These are phyloP conservation scores for Chenopodium suecicum DNA, from an alignment of 148 eudicot species.

Conservation along the genomic window DNA sequence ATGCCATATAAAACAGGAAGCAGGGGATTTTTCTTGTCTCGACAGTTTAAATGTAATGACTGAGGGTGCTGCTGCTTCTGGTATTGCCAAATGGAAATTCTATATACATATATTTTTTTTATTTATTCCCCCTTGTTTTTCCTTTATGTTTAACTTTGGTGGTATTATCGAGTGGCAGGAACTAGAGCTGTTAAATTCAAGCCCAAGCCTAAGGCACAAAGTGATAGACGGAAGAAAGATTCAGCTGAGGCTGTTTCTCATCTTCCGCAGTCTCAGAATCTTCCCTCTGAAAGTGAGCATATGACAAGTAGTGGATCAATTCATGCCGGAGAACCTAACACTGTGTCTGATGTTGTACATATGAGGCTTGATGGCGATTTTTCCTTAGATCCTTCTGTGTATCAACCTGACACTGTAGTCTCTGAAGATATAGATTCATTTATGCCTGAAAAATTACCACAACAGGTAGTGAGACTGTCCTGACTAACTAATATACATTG, in stretches of 20 bases:
- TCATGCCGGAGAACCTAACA: constrained; percentile 28
- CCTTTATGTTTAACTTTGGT: constrained; percentile 5
- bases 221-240: constrained; percentile 18
- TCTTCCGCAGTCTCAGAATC: constrained; percentile 18
- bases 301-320: constrained; percentile 25
- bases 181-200: constrained; percentile 43
- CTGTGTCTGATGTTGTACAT: constrained; percentile 32
- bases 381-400: constrained; percentile 31
- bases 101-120: not conserved
- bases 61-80: constrained; percentile 41
- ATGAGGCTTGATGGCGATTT: constrained; percentile 32
- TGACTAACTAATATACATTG: not conserved
- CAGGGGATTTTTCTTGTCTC: constrained; percentile 39
- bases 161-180: constrained; percentile 37
- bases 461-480: constrained; percentile 19
- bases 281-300: constrained; percentile 38
- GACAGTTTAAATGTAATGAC: constrained; percentile 35
- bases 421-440: constrained; percentile 16
- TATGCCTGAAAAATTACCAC: constrained; percentile 9
- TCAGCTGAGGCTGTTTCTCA: constrained; percentile 26
- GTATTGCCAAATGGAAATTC: constrained; percentile 37
- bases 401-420: constrained; percentile 18
- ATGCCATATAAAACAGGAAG: constrained; percentile 36
- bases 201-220: constrained; percentile 58
- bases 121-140: not conserved